Base-by-base conservation (phyloP, 805 yeast genomes). In the Cyberlindnera sargentensis region DNA sequence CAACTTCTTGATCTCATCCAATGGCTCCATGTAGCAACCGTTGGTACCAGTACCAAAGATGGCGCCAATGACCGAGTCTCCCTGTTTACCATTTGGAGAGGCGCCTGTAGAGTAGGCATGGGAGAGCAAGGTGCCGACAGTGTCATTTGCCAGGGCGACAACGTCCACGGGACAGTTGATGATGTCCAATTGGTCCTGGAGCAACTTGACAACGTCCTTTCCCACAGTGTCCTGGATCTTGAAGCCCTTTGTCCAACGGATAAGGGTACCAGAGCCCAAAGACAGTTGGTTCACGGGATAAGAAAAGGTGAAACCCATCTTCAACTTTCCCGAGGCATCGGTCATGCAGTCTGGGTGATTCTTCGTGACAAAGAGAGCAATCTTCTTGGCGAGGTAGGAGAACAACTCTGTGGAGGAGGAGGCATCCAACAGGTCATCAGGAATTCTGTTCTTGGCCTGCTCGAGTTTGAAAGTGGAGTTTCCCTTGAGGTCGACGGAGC, bases 1-100 rank as follows among this genome's bases (percentile, higher is more conserved):
- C 48, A 90, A 70, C 65, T 93, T 91, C 43, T 75, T 76, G 53
- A 93, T 85, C 43, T 81, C 75, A 35, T 76, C 80, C 41, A 89
- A 62, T 44, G 77, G 73, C 65, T 91, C 99, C 60, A 78, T 72
- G 65, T 93, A 91, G 11, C 96, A 96, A 48, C 97, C 97, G 64
- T 91, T 91, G 28, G 98, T 91, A 60, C 99, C 99, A 2, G 99
- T 93, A 52, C 99, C 99, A 58, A 90, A 87, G 50, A 91, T 91
- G 48, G 90, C 81, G 39, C 99, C 98, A 51, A 90, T 71, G 7
- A 84, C 75, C 8, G 97, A 86, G 45, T 79, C 80, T 39, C 93
- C 79, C 47, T 78, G 80, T 40, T 82, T 75, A 47, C 80, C 74
- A 23, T 73, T 63, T 33, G 79, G 72, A 39, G 68, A 61, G 11